phyloP scores from a whole-genome alignment of 192 early-diverging fungal genomes.

The Dissophora ornata region DNA sequence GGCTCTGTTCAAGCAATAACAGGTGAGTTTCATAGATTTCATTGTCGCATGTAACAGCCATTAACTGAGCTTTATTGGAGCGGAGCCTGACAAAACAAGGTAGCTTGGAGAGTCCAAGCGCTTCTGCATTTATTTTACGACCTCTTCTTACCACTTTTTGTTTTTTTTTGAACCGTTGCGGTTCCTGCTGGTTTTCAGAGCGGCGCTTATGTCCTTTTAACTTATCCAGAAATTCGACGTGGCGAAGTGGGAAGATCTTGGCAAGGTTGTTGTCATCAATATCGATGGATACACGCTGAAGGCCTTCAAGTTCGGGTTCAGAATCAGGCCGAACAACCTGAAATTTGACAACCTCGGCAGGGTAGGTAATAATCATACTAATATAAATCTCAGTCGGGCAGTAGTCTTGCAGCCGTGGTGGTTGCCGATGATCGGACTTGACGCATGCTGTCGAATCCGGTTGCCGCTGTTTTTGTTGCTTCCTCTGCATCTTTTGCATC shows the following conservation, averaged over 20 bases:
- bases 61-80: too few species aligned
- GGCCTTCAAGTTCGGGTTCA: slow-evolving; percentile 19
- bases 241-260: slow-evolving; percentile 15
- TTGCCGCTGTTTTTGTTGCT: not conserved
- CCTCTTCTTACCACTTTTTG: slow-evolving; percentile 23
- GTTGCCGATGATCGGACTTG: slow-evolving; percentile 7
- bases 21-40: too few species aligned
- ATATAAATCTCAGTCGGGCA: slow-evolving; percentile 26
- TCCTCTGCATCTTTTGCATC: slow-evolving; percentile 1
- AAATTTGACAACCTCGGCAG: slow-evolving; percentile 27
- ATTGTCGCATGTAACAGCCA: too few species aligned
- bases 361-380: slow-evolving; percentile 29
- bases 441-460: too few species aligned
- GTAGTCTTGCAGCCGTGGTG: slow-evolving; percentile 27
- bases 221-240: slow-evolving; percentile 26
- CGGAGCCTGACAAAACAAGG: too few species aligned
- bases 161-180: slow-evolving; percentile 6
- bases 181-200: slow-evolving; percentile 15
- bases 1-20: too few species aligned
- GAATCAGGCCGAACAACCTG: slow-evolving; percentile 31
- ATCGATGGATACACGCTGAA: slow-evolving; percentile 23
- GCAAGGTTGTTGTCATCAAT: slow-evolving; percentile 28
- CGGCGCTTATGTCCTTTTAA: slow-evolving; percentile 25
- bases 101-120: too few species aligned
- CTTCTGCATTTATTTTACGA: slow-evolving; percentile 25